Evolutionary conservation across 78 protist genomes (phyloP).

Genomic region (Diacronema lutheri): DNA sequence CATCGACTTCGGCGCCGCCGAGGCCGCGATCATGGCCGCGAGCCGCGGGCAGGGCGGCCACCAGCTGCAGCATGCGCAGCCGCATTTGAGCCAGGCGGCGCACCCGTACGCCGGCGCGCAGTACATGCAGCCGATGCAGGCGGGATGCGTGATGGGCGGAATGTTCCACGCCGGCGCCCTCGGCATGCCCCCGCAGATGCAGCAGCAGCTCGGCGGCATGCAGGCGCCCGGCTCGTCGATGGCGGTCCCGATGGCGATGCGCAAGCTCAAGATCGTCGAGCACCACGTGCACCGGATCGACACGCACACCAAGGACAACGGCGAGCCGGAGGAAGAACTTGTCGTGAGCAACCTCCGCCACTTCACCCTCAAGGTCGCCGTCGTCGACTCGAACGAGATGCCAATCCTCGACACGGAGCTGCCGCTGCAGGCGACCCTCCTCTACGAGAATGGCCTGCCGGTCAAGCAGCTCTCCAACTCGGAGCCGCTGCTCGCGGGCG

Average conservation of each 20-base stretch:
- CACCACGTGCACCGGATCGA: constrained; percentile 7
- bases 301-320: not conserved
- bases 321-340: constrained; percentile 1
- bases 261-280: not conserved
- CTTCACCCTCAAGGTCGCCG: not conserved
- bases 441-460: not conserved
- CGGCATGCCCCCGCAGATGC: too few species aligned
- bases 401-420: not conserved
- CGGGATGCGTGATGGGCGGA: too few species aligned
- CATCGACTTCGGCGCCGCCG: not conserved
- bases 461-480: not conserved
- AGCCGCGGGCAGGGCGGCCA: too few species aligned
- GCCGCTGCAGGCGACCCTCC: constrained; percentile 10
- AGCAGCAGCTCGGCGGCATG: too few species aligned
- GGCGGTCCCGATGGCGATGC: too few species aligned
- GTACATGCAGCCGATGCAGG: too few species aligned
- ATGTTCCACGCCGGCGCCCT: too few species aligned
- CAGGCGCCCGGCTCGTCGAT: too few species aligned
- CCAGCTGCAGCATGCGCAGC: too few species aligned
- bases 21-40: too few species aligned
- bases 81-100: too few species aligned
- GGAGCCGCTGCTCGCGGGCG: constrained; percentile 6
- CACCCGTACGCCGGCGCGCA: too few species aligned
- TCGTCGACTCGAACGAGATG: not conserved
- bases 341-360: constrained; percentile 7